Conservation (phyloP, 495 filamentous ascomycete species). For the Hypoxylon fragiforme region DNA sequence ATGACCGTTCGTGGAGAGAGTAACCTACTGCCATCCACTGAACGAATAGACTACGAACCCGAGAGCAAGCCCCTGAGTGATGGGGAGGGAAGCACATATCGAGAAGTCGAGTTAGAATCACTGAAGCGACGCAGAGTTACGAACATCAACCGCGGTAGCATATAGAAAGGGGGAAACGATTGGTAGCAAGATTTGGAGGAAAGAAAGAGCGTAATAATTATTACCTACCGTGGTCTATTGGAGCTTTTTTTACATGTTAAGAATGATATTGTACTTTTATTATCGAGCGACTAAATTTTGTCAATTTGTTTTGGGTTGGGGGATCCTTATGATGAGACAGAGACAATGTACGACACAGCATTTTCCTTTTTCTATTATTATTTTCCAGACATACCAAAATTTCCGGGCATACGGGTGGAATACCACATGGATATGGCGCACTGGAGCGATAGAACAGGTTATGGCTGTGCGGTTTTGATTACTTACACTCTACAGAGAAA, state of each 20-base stretch:
- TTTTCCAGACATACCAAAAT: neutral
- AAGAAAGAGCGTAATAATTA: too few species aligned
- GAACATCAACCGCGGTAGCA: constrained; percentile 26
- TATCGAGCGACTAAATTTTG: neutral
- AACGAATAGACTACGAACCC: constrained; percentile 35
- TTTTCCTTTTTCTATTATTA: neutral
- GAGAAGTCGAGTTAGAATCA: constrained; percentile 33
- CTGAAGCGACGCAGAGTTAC: constrained; percentile 16
- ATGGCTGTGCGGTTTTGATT: neutral
- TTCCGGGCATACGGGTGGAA: constrained; percentile 2
- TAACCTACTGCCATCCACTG: constrained; percentile 27
- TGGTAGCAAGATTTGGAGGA: too few species aligned
- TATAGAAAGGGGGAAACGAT: constrained; percentile 14
- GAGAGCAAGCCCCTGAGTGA: constrained; percentile 43
- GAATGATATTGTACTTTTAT: neutral
- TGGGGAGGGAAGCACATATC: constrained; percentile 39
- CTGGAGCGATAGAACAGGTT: constrained; percentile 18
- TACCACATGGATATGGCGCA: constrained; percentile 14
- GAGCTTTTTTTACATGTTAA: too few species aligned
- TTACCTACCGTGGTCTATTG: too few species aligned
- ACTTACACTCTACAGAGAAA: too few species aligned
- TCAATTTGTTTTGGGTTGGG: too few species aligned
- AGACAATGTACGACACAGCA: neutral
- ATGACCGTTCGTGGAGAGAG: constrained; percentile 29
- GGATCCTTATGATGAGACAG: too few species aligned